Base-by-base conservation (phyloP, 441 rosid genomes). In the Pelargonium citronellum region DNA sequence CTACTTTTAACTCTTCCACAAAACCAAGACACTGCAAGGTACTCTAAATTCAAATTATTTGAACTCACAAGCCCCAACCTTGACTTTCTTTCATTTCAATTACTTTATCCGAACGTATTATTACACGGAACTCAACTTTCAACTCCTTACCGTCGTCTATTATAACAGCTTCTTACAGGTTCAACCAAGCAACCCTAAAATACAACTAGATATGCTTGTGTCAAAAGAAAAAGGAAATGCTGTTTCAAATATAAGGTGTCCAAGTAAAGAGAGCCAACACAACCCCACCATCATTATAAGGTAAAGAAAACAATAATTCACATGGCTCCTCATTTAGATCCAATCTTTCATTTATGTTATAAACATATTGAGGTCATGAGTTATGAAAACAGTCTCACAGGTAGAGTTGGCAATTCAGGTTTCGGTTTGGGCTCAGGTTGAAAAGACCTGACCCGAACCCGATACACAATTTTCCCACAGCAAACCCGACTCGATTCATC, bases 231-330 rank as follows among this genome's bases (percentile, higher is more conserved):
- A 80, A 73, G 51, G 58, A 51, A 8, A 22, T n/a, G 64, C 44
- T 17, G 67, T 65, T 55, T 68, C 67, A 64, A 43, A 69, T 68
- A 78, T 60, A 67, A 37, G 71, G 0, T 68, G 77, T 71, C 39
- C 62, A 62, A 41, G 64, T 57, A 81, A 72, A 74, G 78, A 74
- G 66, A 34, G 46, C 72, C 75, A 74, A 19, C 67, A 73, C 67
- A 72, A 72, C 79, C 84, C 84, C 79, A 81, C 81, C 80, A 81
- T 72, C 66, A 73, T 74, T 69, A 41, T 44, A 69, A 77, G 77
- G 58, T 74, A 43, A n/a, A 68, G 57, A 72, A 80, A 80, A 24
- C 76, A 71, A 82, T 82, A 68, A 84, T 79, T 71, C 67, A 69
- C 69, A 69, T 24, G 62, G 47, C 68, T 67, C 74, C 74, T 71